Evolutionary conservation across 2,329 filamentous ascomycete species (phyloP).

Genomic region (Bipolaris bicolor): DNA sequence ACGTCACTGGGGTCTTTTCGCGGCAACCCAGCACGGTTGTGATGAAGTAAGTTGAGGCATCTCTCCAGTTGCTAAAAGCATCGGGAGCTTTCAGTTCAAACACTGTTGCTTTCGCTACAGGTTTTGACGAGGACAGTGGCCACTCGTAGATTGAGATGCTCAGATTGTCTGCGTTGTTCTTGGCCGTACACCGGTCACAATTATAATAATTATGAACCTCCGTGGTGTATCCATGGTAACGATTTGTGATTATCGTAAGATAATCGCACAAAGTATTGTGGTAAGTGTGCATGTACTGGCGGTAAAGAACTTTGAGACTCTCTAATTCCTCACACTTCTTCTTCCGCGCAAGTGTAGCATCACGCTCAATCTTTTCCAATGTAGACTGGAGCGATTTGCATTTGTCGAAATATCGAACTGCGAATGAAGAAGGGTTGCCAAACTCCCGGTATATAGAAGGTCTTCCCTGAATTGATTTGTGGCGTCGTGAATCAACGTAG

Average conservation of each 20-base stretch:
- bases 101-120: conserved; percentile 53
- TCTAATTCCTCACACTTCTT: conserved; percentile 33
- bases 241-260: conserved; percentile 3
- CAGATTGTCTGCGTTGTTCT: conserved; percentile 46
- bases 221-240: conserved; percentile 7
- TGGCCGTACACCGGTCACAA: conserved; percentile 43
- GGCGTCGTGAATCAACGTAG: conserved; percentile 52
- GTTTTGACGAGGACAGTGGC: conserved; percentile 54
- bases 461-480: conserved; percentile 14
- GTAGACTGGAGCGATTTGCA: conserved; percentile 52
- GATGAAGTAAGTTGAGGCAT: conserved; percentile 54
- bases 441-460: conserved; percentile 50
- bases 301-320: conserved; percentile 17
- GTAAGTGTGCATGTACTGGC: conserved; percentile 19
- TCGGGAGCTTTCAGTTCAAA: conserved; percentile 60
- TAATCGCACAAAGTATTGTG: conserved; percentile 21
- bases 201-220: conserved; percentile 7
- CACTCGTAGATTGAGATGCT: conserved; percentile 61
- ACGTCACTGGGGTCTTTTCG: not conserved
- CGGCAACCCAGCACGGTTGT: conserved; percentile 46
- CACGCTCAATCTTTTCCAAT: conserved; percentile 46
- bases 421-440: conserved; percentile 50
- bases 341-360: conserved; percentile 39
- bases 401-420: conserved; percentile 57
- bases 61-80: conserved; percentile 57